Percentiles rank a stretch among this genome's conserved stretches.
These are phyloP conservation scores for Filobasidium floriforme DNA, from an alignment of 768 basidiomycete genomes.

Conservation along the genomic window DNA sequence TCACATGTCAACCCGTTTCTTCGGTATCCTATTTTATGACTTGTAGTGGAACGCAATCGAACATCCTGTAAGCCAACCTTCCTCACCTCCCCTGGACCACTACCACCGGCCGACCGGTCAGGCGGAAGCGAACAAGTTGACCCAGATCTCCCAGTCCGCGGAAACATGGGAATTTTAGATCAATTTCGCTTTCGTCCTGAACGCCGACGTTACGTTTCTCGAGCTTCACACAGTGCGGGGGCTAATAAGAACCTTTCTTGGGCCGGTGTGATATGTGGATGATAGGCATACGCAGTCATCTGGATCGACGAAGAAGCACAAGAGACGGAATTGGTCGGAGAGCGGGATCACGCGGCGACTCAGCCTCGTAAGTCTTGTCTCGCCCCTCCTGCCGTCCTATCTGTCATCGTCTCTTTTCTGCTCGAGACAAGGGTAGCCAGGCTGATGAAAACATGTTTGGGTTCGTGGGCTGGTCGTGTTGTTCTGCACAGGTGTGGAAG, in stretches of 20 bases:
- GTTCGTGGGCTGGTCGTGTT: no score
- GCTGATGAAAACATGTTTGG: no score
- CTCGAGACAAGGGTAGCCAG: no score
- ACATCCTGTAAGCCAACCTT: constrained; percentile 18
- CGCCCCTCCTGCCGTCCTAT: background rate
- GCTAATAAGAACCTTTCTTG: background rate
- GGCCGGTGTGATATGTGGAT: background rate
- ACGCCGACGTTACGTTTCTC: no score
- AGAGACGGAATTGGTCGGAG: constrained; percentile 27
- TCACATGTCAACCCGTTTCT: background rate
- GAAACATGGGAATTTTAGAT: no score
- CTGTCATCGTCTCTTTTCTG: no score
- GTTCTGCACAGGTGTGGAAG: constrained; percentile 17
- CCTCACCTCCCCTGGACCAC: background rate
- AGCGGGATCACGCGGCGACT: constrained; percentile 26
- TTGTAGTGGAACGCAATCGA: constrained; percentile 24
- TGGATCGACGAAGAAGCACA: constrained; percentile 28
- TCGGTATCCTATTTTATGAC: background rate
- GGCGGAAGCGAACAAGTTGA: no score
- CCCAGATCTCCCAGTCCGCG: no score
- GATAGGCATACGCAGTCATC: constrained; percentile 25
- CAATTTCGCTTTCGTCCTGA: no score
- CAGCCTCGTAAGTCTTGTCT: constrained; percentile 8
- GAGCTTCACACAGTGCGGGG: no score
- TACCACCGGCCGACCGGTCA: no score